These are phyloP conservation scores for Lichtheimia hyalospora DNA, from an alignment of 371 early-diverging fungal genomes.

Conservation along the genomic window DNA sequence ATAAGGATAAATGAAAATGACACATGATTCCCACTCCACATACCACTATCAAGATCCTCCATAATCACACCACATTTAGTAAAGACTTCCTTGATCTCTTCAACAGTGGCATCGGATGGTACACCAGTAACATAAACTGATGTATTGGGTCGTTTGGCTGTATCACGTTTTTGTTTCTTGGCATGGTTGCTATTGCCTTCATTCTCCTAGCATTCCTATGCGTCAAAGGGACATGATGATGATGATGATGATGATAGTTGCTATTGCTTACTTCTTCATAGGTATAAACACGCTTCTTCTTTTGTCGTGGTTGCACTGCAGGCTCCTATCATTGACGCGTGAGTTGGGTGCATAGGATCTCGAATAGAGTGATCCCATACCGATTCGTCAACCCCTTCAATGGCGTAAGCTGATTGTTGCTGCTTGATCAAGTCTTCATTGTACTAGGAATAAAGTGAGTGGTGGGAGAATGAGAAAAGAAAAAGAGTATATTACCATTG, in stretches of 20 bases:
- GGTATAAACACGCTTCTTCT: slow-evolving; percentile 40
- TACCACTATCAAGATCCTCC: slow-evolving; percentile 76
- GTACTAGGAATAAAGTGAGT: slow-evolving; percentile 28
- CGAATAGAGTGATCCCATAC: slow-evolving; percentile 17
- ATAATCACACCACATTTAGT: slow-evolving; percentile 89
- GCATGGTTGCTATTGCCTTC: slow-evolving; percentile 25
- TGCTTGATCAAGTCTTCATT: slow-evolving; percentile 72
- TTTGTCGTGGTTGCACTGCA: slow-evolving; percentile 24
- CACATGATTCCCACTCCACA: neutral
- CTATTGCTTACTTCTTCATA: slow-evolving; percentile 31
- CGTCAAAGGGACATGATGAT: neutral
- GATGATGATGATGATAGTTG: neutral
- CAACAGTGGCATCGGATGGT: slow-evolving; percentile 78
- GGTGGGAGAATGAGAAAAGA: no score
- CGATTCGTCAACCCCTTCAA: slow-evolving; percentile 57
- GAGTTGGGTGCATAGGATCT: neutral
- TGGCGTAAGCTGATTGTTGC: slow-evolving; percentile 83
- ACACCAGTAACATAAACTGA: slow-evolving; percentile 88
- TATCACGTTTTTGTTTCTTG: slow-evolving; percentile 54
- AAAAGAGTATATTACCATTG: slow-evolving; percentile 58
- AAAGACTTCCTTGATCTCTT: slow-evolving; percentile 79
- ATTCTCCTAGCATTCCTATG: neutral
- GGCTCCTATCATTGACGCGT: slow-evolving; percentile 10
- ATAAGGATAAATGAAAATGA: neutral
- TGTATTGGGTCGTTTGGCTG: slow-evolving; percentile 59